Conservation (phyloP, 768 basidiomycete genomes). For the Podaxis sp. region DNA sequence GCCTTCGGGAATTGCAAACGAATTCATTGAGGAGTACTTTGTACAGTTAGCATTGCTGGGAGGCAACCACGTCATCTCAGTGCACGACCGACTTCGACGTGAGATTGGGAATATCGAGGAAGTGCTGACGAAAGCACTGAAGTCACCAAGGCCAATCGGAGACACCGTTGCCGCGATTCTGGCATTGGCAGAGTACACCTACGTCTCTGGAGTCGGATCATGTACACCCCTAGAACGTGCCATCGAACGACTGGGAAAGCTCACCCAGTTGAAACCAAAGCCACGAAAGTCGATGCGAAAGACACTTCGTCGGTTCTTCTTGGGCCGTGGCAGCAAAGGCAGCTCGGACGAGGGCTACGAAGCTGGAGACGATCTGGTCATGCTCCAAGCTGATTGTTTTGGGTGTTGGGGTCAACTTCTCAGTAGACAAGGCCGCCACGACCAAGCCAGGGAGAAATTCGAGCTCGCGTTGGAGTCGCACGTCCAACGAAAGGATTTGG, state of each 20-base stretch:
- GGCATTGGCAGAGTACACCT: conserved; percentile 25
- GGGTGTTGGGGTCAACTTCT: conserved; percentile 30
- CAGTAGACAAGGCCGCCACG: conserved; percentile 21
- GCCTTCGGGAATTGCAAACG: conserved; percentile 19
- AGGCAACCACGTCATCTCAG: conserved; percentile 9
- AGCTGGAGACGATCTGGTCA: conserved; percentile 5
- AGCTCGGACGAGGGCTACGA: background rate
- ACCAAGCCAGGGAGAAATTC: conserved; percentile 24
- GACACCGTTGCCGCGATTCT: conserved; percentile 22
- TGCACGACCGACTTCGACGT: conserved; percentile 19
- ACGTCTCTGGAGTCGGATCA: conserved; percentile 24
- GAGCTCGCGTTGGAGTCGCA: conserved; percentile 24
- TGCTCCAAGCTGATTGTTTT: conserved; percentile 26
- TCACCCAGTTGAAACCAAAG: background rate
- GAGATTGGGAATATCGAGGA: conserved; percentile 28
- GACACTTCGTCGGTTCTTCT: conserved; percentile 1
- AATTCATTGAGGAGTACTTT: conserved; percentile 26
- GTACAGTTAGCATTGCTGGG: conserved; percentile 21
- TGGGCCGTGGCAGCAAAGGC: background rate
- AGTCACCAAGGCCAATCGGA: conserved; percentile 15
- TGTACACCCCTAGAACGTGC: conserved; percentile 21
- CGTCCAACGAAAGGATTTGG: conserved; percentile 20
- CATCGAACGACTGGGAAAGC: conserved; percentile 19
- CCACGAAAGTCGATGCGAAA: conserved; percentile 2
- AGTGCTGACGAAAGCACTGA: conserved; percentile 22